A percentile compares a stretch with the other conserved stretches of the same genome.
phyloP scores from a whole-genome alignment of 768 basidiomycete genomes.

The Boletus insuetus region DNA sequence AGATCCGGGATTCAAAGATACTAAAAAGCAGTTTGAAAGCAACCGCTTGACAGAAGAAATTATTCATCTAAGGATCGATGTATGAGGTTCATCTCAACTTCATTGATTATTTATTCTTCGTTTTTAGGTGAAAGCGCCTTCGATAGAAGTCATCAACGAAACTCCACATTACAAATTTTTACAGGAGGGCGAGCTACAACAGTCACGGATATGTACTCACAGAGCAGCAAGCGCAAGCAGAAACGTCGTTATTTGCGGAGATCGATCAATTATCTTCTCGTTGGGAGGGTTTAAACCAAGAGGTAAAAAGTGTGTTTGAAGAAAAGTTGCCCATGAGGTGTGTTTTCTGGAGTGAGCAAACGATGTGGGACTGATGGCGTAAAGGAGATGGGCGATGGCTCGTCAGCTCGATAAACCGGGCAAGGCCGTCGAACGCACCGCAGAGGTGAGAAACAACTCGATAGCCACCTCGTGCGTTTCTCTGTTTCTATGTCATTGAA shows the following conservation, averaged over 20 bases:
- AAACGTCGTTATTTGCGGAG: conserved; percentile 77
- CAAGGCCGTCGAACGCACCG: conserved; percentile 62
- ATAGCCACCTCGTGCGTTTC: conserved; percentile 55
- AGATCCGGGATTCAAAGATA: conserved; percentile 29
- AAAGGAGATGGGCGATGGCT: conserved; percentile 67
- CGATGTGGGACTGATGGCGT: not conserved
- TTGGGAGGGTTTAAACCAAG: conserved; percentile 81
- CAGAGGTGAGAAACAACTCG: conserved; percentile 60
- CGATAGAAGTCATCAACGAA: conserved; percentile 46
- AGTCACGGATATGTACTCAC: conserved; percentile 60
- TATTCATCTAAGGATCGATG: conserved; percentile 44
- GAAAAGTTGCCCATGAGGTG: conserved; percentile 70
- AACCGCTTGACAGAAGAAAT: conserved; percentile 45
- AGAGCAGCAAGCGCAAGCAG: conserved; percentile 62
- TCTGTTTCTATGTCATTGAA: not conserved
- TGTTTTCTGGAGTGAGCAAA: conserved; percentile 19
- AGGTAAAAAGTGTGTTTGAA: conserved; percentile 71
- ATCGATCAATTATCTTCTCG: conserved; percentile 81
- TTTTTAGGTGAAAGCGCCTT: conserved; percentile 38
- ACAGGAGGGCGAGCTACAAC: conserved; percentile 62
- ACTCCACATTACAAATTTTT: conserved; percentile 55
- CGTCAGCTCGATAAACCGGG: conserved; percentile 58
- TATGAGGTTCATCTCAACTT: conserved; percentile 21
- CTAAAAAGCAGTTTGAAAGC: conserved; percentile 38
- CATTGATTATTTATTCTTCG: not conserved